Conservation (phyloP, 2,329 filamentous ascomycete genomes). For the Emericellopsis cladophorae region DNA sequence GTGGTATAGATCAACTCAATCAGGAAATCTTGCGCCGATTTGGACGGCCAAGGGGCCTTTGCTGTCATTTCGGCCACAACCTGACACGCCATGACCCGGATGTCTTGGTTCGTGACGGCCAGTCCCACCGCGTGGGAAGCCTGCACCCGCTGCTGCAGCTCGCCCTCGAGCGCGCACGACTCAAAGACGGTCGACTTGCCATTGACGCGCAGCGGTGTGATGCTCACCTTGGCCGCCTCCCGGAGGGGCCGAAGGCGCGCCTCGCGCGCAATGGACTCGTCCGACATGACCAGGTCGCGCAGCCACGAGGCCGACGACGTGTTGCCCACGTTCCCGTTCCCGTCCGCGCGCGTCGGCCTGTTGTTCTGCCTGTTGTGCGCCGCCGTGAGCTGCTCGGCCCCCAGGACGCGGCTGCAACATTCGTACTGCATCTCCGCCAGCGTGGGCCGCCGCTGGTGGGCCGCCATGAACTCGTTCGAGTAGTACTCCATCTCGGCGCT, state of each 20-base stretch:
- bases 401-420: slow-evolving; percentile 11
- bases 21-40: not conserved
- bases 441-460: slow-evolving; percentile 3
- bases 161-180: slow-evolving; percentile 7
- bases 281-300: slow-evolving; percentile 10
- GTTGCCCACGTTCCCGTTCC: not conserved
- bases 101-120: slow-evolving; percentile 3
- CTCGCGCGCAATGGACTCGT: slow-evolving; percentile 4
- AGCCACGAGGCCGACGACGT: slow-evolving; percentile 9
- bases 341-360: not conserved
- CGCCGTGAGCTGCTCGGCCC: slow-evolving; percentile 6
- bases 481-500: slow-evolving; percentile 17
- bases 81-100: slow-evolving; percentile 8
- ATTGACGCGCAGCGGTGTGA: slow-evolving; percentile 8
- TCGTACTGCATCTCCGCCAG: slow-evolving; percentile 9
- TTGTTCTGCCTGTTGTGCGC: not conserved
- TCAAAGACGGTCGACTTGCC: slow-evolving; percentile 10
- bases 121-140: slow-evolving; percentile 1
- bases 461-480: slow-evolving; percentile 5
- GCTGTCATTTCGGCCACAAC: slow-evolving; percentile 5
- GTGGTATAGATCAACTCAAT: not conserved
- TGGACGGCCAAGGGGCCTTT: not conserved
- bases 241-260: slow-evolving; percentile 9
- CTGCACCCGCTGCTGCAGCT: slow-evolving; percentile 1
- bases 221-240: slow-evolving; percentile 4